Evolutionary conservation across 257 asterid genomes (phyloP).

Genomic region (Verbascum thapsus): DNA sequence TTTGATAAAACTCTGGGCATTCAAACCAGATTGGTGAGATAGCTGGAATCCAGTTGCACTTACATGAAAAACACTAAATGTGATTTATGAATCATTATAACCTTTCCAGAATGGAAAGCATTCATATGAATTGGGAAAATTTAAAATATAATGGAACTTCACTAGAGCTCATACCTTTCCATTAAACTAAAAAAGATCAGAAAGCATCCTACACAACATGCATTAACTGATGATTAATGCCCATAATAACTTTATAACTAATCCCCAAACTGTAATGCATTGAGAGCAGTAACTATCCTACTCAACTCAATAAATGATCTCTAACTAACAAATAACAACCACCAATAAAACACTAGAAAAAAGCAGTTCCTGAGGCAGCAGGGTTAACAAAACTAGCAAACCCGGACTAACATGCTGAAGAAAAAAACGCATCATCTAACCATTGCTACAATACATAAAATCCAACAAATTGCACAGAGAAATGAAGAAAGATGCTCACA

Average conservation of each 20-base stretch:
- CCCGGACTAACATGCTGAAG: not conserved
- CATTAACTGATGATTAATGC: constrained; percentile 11
- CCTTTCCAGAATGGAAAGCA: not conserved
- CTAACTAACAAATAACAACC: not conserved
- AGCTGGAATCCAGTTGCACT: not conserved
- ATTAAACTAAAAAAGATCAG: not conserved
- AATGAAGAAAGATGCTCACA: constrained; percentile 32
- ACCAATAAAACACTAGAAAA: not conserved
- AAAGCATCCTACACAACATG: not conserved
- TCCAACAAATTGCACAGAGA: constrained; percentile 26
- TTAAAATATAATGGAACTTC: not conserved
- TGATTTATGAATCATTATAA: constrained; percentile 9
- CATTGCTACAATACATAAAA: constrained; percentile 21
- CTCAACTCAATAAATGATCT: constrained; percentile 15
- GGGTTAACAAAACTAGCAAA: not conserved
- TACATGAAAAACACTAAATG: not conserved
- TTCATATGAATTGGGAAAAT: constrained; percentile 2
- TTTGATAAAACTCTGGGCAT: not conserved
- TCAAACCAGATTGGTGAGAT: not conserved
- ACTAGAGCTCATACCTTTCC: constrained; percentile 16
- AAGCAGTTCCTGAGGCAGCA: constrained; percentile 6
- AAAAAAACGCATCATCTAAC: constrained; percentile 37
- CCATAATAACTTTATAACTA: not conserved
- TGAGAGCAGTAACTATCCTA: constrained; percentile 1
- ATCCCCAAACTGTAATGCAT: not conserved